Percentiles rank a stretch among this genome's conserved stretches.
Evolutionary conservation across 345 rosid species (phyloP).

Genomic region (Sisymbrium altissimum): DNA sequence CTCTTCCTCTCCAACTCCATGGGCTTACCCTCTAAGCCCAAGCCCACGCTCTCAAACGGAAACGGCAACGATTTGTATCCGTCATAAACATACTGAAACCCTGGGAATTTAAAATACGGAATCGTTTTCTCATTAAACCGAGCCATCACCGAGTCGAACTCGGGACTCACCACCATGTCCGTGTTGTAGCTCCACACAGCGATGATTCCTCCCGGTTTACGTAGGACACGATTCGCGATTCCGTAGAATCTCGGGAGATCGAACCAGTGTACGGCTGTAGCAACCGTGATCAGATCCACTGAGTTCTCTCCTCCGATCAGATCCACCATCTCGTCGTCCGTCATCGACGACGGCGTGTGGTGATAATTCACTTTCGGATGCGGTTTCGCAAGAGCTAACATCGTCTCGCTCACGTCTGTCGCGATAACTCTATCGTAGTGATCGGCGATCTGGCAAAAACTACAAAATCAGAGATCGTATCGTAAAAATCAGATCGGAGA

Average conservation of each 20-base stretch:
- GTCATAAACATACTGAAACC: constrained; percentile 22
- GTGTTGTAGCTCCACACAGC: constrained; percentile 60
- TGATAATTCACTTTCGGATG: constrained; percentile 30
- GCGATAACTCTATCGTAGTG: constrained; percentile 28
- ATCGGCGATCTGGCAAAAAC: constrained; percentile 26
- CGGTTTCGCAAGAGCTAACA: constrained; percentile 13
- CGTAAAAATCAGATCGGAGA: background rate
- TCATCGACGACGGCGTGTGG: constrained; percentile 33
- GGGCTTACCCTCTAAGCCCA: constrained; percentile 60
- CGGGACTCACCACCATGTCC: constrained; percentile 41
- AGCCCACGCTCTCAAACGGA: constrained; percentile 54
- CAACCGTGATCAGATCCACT: constrained; percentile 46
- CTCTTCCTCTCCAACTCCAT: constrained; percentile 44
- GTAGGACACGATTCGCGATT: constrained; percentile 39
- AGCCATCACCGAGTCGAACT: constrained; percentile 44
- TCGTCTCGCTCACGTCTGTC: constrained; percentile 34
- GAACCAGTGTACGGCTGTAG: constrained; percentile 64
- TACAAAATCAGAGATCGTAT: background rate
- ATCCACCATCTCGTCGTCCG: constrained; percentile 30
- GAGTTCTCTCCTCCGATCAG: constrained; percentile 31
- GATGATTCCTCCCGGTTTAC: constrained; percentile 57
- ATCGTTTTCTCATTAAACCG: constrained; percentile 42
- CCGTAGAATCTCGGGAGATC: constrained; percentile 59
- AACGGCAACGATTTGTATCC: constrained; percentile 57
- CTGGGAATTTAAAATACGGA: constrained; percentile 42